Evolutionary conservation across 1,284 basidiomycete species (phyloP).

Genomic region (Austroboletus niveus): DNA sequence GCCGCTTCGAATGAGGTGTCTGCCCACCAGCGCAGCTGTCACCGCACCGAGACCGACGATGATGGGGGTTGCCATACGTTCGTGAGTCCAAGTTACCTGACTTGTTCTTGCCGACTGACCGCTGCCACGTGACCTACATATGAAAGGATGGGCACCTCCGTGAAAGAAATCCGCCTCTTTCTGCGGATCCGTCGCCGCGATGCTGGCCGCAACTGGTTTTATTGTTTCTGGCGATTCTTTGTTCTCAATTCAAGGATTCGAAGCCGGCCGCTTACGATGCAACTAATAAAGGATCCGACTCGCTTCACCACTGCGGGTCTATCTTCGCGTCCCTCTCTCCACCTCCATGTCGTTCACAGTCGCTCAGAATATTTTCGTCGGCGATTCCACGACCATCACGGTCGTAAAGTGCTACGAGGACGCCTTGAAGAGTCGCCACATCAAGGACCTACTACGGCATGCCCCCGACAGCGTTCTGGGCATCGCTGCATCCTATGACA

Average conservation of each 20-base stretch:
- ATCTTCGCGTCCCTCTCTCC: not conserved
- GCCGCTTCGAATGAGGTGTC: conserved; percentile 62
- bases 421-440: conserved; percentile 14
- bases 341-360: conserved; percentile 20
- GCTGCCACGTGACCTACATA: too few relatives aligned
- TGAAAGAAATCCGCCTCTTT: too few relatives aligned
- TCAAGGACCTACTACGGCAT: conserved; percentile 27
- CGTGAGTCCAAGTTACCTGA: not conserved
- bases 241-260: not conserved
- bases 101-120: too few relatives aligned
- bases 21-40: conserved; percentile 76
- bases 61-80: conserved; percentile 64
- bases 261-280: not conserved
- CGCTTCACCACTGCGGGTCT: not conserved
- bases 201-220: too few relatives aligned
- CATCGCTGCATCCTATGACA: conserved; percentile 39
- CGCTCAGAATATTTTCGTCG: conserved; percentile 32
- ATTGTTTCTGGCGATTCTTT: not conserved
- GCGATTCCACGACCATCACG: conserved; percentile 16
- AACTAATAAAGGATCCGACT: too few relatives aligned
- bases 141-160: too few relatives aligned
- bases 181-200: conserved; percentile 1
- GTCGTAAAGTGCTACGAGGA: conserved; percentile 25
- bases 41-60: conserved; percentile 78
- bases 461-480: conserved; percentile 29